These are phyloP conservation scores for Candida smagusa DNA, from an alignment of 1,139 yeast species.

Conservation along the genomic window DNA sequence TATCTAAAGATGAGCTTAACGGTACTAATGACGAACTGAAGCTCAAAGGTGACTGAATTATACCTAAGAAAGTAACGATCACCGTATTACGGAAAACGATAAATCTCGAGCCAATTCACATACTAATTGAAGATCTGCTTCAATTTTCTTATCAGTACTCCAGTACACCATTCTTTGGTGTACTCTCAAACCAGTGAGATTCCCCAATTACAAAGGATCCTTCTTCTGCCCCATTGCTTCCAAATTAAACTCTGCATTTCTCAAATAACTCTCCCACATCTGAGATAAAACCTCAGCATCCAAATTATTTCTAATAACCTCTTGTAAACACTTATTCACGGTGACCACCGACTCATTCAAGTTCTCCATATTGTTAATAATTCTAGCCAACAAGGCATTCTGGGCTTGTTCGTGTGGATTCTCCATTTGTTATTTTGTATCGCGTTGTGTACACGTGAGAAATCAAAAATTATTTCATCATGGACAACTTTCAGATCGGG, in stretches of 20 bases:
- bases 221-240: slow-evolving; percentile 66
- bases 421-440: slow-evolving; percentile 47
- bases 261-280: slow-evolving; percentile 78
- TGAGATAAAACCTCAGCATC: slow-evolving; percentile 72
- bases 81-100: no score
- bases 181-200: no score
- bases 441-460: neutral
- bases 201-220: slow-evolving; percentile 43
- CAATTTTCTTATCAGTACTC: no score
- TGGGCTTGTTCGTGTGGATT: slow-evolving; percentile 90
- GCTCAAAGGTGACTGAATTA: no score
- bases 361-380: slow-evolving; percentile 70
- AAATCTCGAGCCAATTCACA: no score
- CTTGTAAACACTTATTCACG: slow-evolving; percentile 58
- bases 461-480: slow-evolving; percentile 4
- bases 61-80: no score
- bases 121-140: no score
- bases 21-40: no score
- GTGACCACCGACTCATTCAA: slow-evolving; percentile 68
- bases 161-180: no score
- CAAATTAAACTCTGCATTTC: slow-evolving; percentile 68
- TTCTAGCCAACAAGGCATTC: slow-evolving; percentile 71
- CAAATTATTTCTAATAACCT: slow-evolving; percentile 63
- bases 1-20: no score
- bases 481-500: slow-evolving; percentile 20